Evolutionary conservation across 1,284 basidiomycete genomes (phyloP), one percentile per base, ranked within the genome.

Genomic region (Meripilus lineatus): DNA sequence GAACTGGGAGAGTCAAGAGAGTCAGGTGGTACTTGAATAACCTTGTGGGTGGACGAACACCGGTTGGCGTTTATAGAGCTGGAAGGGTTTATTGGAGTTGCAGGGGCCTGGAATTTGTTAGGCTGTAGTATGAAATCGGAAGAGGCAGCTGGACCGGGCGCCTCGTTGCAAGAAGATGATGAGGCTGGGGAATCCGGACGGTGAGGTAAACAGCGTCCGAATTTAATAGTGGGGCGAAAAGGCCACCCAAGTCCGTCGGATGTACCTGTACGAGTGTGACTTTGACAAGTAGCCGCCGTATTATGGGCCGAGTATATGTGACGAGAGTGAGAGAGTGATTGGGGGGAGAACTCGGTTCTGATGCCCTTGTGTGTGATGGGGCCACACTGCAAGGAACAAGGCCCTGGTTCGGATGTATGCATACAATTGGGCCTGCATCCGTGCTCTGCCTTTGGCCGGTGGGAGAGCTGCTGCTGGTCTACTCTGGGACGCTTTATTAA

Each of bases 1-100:
- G 45, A 17, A 26, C 33, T 49, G 34, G 53, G 21, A 49, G 52
- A 50, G 40, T 42, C 42, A 45, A 51, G 53, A 39, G 55, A 52
- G 33, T 23, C 35, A 37, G 52, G 45, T 23, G 52, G 43, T 52
- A 50, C 56, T 55, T 59, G 53, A 53, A 53, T 32, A 24, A 45
- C 26, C 34, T 38, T 46, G 26, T 51, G 49, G 33, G 51, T 49
- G 50, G 50, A 41, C 44, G 50, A 38, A 44, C 38, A 50, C 46
- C 50, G 43, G 48, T 47, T 49, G 32, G 52, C 43, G 45, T 34
- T 59, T 58, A 57, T 57, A 57, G 55, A 48, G 46, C 51, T 56
- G 56, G 53, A 48, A 35, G 45, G 35, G 41, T 33, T 21, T 20
- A 23, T 22, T 34, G 40, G 28, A 30, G 28, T 10, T 30, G n/a